phyloP scores from a whole-genome alignment of 1,284 basidiomycete genomes.

The Leucoagaricus sp. region DNA sequence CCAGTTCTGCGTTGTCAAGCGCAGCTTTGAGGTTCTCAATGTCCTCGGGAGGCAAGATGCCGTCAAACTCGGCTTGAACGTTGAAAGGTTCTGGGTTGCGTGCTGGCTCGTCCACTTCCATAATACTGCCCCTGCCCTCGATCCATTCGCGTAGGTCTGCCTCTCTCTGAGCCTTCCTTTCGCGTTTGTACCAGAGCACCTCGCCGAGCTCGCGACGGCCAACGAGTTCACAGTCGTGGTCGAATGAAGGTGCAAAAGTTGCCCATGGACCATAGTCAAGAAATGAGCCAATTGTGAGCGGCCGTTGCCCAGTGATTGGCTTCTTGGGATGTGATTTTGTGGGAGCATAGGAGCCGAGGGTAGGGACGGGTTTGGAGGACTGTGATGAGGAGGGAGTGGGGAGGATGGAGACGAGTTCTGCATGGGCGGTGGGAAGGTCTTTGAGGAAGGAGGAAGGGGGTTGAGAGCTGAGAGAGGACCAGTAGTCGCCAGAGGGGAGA shows the following conservation, averaged over 20 bases:
- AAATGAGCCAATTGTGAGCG: conserved; percentile 62
- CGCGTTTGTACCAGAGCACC: conserved; percentile 47
- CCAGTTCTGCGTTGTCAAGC: conserved; percentile 60
- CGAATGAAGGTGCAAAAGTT: conserved; percentile 76
- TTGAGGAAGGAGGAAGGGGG: conserved; percentile 41
- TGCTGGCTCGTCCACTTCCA: conserved; percentile 23
- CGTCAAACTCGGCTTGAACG: conserved; percentile 43
- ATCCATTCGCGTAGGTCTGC: conserved; percentile 23
- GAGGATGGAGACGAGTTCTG: conserved; percentile 72
- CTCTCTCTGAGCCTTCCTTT: conserved; percentile 34
- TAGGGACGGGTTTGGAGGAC: conserved; percentile 32
- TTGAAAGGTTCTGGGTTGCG: conserved; percentile 18
- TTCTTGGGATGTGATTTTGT: conserved; percentile 41
- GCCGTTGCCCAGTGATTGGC: conserved; percentile 48
- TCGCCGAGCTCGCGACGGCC: conserved; percentile 62
- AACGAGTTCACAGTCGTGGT: conserved; percentile 68
- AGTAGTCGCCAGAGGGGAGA: conserved; percentile 73
- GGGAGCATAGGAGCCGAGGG: conserved; percentile 45
- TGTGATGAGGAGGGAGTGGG: conserved; percentile 53
- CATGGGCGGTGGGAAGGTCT: conserved; percentile 59
- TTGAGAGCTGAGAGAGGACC: conserved; percentile 70
- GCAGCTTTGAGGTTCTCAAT: conserved; percentile 54
- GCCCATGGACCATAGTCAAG: conserved; percentile 75
- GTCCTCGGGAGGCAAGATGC: conserved; percentile 57
- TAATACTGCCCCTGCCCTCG: conserved; percentile 26